Base-by-base conservation (phyloP, 1,284 basidiomycete species). In the Ceratobasidium sp. region DNA sequence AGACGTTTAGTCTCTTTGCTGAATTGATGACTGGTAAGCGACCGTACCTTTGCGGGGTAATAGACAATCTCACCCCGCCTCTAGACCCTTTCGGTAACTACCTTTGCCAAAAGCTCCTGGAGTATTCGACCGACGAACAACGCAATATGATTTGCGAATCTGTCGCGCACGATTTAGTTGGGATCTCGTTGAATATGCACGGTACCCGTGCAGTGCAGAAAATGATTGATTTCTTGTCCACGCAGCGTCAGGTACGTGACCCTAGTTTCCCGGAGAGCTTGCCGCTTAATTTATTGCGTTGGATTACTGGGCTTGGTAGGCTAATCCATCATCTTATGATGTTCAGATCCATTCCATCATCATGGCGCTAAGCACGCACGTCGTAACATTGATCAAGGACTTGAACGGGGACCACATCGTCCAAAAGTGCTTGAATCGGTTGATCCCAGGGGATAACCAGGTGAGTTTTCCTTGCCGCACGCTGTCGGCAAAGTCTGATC, bases 151-250 rank as follows among this genome's bases (percentile, higher is more conserved):
- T 99, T 76, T 98, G 98, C 83, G 97, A 99, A 82, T 96, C 95
- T 27, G 97, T 99, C 66, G 95, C 96, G 43, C 92, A 95, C 80
- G 98, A 99, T 79, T 87, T 99, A 65, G 98, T 99, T 79, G 95
- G 93, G 80, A 99, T 99, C 81, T 98, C 96, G 56, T 87, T 99
- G 79, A 99, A 99, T 85, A 99, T 99, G 98, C 98, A 99, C 83
- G 98, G 98, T 51, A 99, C 98, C 48, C 91, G 98, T 76, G 98
- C 98, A 31, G 98, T 99, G 71, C 98, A 99, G 85, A 99, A 99
- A 87, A 99, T 98, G 96, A 98, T 99, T 78, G 98, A 99, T 84
- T 99, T 98, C 85, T 85, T 99, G 80, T 96, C 95, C n/a, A 95
- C 94, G 75, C 90, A 94, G 79, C 88, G 96, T 80, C 94, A 96